A percentile compares a stretch with the other conserved stretches of the same genome.
phyloP scores from a whole-genome alignment of 306 rosid genomes.

The Rosa persica region DNA sequence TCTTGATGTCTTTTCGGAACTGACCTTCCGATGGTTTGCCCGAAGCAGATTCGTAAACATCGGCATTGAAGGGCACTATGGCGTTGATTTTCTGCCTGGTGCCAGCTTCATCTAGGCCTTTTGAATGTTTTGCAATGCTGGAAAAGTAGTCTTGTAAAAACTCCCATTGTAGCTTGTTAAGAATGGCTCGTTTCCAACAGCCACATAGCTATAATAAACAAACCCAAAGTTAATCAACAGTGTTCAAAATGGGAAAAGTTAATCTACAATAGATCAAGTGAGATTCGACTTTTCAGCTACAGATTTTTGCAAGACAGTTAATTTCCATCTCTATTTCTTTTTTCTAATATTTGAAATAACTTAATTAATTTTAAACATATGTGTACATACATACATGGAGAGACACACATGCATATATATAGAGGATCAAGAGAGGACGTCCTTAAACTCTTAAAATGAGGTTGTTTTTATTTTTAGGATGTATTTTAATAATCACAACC shows the following conservation, averaged over 20 bases:
- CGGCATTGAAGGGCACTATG: conserved; percentile 67
- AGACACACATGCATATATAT: no score
- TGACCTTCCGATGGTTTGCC: conserved; percentile 61
- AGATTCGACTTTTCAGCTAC: neutral
- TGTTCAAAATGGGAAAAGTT: neutral
- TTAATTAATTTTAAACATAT: no score
- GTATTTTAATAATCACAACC: no score
- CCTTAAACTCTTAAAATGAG: no score
- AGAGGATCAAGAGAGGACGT: no score
- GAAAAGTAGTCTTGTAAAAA: conserved; percentile 31
- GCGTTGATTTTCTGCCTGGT: conserved; percentile 52
- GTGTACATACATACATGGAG: no score
- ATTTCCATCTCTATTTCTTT: neutral
- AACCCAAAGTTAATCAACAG: neutral
- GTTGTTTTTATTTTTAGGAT: no score
- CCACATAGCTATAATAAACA: neutral
- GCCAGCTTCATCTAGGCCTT: conserved; percentile 62
- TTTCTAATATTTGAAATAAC: no score
- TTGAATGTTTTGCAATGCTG: conserved; percentile 74
- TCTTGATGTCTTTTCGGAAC: conserved; percentile 45
- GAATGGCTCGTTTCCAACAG: conserved; percentile 83
- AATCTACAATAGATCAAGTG: neutral
- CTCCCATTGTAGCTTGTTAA: conserved; percentile 37
- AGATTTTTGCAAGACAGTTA: neutral
- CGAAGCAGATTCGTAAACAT: conserved; percentile 57